Conservation (phyloP, 495 filamentous ascomycete genomes). For the Lophium mytilinum region DNA sequence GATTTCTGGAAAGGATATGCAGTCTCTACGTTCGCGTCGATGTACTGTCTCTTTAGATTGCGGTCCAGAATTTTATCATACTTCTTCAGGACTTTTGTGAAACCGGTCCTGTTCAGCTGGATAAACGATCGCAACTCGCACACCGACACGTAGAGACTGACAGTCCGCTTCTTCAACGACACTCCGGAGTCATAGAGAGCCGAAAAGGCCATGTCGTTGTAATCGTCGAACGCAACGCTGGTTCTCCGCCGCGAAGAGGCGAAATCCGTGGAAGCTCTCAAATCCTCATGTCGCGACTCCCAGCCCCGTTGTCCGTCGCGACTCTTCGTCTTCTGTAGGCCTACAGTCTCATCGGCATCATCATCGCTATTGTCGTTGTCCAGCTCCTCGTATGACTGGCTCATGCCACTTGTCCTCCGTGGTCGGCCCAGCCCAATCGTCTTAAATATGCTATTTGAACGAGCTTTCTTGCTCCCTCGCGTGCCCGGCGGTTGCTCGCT, state of each 20-base stretch:
- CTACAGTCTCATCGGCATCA: conserved; percentile 54
- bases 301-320: conserved; percentile 27
- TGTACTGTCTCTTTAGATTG: conserved; percentile 64
- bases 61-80: conserved; percentile 94
- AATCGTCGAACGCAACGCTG: conserved; percentile 60
- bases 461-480: conserved; percentile 35
- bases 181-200: conserved; percentile 71
- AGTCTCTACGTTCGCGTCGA: conserved; percentile 59
- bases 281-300: conserved; percentile 13
- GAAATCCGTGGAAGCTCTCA: conserved; percentile 47
- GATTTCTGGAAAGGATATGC: conserved; percentile 67
- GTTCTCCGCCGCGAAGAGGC: conserved; percentile 44
- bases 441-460: conserved; percentile 41
- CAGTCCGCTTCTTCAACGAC: conserved; percentile 81
- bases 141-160: conserved; percentile 82
- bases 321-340: conserved; percentile 39
- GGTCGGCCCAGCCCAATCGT: conserved; percentile 35
- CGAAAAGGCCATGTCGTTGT: conserved; percentile 60
- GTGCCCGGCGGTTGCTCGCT: conserved; percentile 43
- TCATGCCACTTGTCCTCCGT: conserved; percentile 44
- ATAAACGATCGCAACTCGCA: conserved; percentile 94
- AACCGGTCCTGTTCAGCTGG: conserved; percentile 93
- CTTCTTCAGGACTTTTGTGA: conserved; percentile 93
- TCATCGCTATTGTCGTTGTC: conserved; percentile 56
- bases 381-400: conserved; percentile 39